Base-by-base conservation (phyloP, 106 monocot species). In the Vanilla planifolia region DNA sequence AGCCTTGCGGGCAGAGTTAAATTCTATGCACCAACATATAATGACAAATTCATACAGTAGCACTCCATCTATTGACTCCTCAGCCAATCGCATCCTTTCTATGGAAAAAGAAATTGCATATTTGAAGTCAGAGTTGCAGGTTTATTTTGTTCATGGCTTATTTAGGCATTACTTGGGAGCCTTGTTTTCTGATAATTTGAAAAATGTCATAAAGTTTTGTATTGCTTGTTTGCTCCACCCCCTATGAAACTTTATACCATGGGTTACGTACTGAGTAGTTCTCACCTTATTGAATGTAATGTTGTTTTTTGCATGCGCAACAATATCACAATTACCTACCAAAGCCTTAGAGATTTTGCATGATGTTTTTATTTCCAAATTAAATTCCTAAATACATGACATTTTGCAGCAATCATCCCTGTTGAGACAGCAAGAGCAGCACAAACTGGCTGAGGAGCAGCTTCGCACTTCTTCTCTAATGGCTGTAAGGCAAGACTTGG, bases 1-100 rank as follows among this genome's bases (percentile, higher is more conserved):
- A 65, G 47, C 88, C 8, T 78, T 98, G 73, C 79, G 98, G 85
- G 92, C 98, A 55, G 88, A 98, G 66, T 51, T 98, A 35, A 92
- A 79, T 82, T 61, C 77, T 63, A 39, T 88, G 23, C 98, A 92
- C 56, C 88, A 82, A 51, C 91, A 91, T 60, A 69, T 48, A 15
- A 67, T 74, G 51, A 66, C 65, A 33, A 77, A 73, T 51, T 61
- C 74, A 33, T 95, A 58, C 60, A 59, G 63, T 67, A 51, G 56
- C 51, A 61, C 71, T 8, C 61, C 71, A 4, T 70, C 72, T 35
- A 51, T 65, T n/a, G 68, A 52, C 17, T 43, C 48, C 26, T 69
- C 77, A n/a, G 37, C 63, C 24, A 87, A 87, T 19, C 55, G 67
- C 28, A 47, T 75, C 59, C 59, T 68, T 67, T 59, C 70, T 19